Evolutionary conservation across 2,329 filamentous ascomycete genomes (phyloP), one percentile per base, ranked within the genome.

Genomic region (Aspergillus clavatus): DNA sequence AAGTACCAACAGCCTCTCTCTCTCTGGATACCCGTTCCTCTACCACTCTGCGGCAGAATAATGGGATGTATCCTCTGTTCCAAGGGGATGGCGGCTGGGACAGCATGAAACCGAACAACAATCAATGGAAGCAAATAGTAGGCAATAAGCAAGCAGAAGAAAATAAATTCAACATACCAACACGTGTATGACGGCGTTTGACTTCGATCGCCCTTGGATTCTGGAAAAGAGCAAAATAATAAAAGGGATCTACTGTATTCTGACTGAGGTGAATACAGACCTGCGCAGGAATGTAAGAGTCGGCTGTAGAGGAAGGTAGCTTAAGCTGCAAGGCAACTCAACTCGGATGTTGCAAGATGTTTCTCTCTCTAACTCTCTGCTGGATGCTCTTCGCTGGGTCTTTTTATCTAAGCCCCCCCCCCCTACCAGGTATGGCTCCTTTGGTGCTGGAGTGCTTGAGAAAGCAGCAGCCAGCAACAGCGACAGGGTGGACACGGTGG

Each of bases 291-390:
- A 50, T 45, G 50, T 50, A 48, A 49, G 44, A 53, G 47, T 47
- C n/a, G n/a, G n/a, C n/a, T n/a, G n/a, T n/a, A n/a, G n/a, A n/a
- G n/a, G n/a, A n/a, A n/a, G n/a, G n/a, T n/a, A n/a, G n/a, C 23
- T 24, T 4, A 24, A 45, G 43, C 52, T 55, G 54, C 54, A 56
- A 56, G 52, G 52, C 50, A 54, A 50, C 47, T 46, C n/a, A n/a
- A 38, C 40, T 45, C 40, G 49, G 38, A 33, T 44, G 45, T 27
- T 43, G 45, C 38, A 48, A 39, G 49, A 46, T 53, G 52, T 51
- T 41, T 50, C 46, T 50, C 41, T 43, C 40, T 46, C 41, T 45
- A 27, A 38, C 37, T 40, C 7, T 39, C 26, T 28, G 23, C 21
- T 40, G 23, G 18, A n/a, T 22, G n/a, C 11, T 16, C 21, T 24